Evolutionary conservation across 148 eudicot genomes (phyloP), one percentile per base, ranked within the genome.

Genomic region (Linanthus parryae): DNA sequence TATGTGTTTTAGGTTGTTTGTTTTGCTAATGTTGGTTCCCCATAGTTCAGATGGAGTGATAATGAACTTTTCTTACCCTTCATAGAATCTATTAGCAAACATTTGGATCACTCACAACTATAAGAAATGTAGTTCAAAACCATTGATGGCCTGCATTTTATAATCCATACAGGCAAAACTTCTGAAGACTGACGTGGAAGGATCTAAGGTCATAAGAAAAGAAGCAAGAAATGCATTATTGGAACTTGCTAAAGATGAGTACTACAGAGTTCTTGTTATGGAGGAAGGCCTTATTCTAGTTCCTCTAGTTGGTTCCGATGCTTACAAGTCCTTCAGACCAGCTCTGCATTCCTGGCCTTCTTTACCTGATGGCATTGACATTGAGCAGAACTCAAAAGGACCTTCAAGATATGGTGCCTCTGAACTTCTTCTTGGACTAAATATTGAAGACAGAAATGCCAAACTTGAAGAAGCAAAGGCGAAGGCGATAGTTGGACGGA

Each of bases 261-360:
- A 81, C 61, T 68, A 75, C 57, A 80, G 64, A 61, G 71, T 82
- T 59, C 78, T 77, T 55, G 43, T 89, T 47, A 65, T 82, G 69
- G 94, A 89, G 70, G 97, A 85, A 75, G 97, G 85, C 48, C 66
- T 89, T 34, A 62, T 89, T 61, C 68, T 72, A 62, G 94, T 85
- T 19, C 97, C 97, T 40, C 55, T 89, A 71, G 76, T 89, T 48
- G 97, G 97, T 67, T 68, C 87, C 44, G 74, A 79, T 58, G 84
- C 90, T 13, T 89, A 79, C 61, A 69, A 75, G 41, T 79, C 81
- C 36, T 84, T 73, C 35, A 82, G 56, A 71, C 90, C 90, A 56
- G 59, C 82, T 42, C 50, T 80, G 50, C 49, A 85, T 73, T 77
- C 86, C 48, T 77, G 89, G 94, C 89, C 86, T 65, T 74, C 89